These are phyloP conservation scores for Skeletonema tropicum DNA, from an alignment of 108 stramenopile species.

Conservation along the genomic window DNA sequence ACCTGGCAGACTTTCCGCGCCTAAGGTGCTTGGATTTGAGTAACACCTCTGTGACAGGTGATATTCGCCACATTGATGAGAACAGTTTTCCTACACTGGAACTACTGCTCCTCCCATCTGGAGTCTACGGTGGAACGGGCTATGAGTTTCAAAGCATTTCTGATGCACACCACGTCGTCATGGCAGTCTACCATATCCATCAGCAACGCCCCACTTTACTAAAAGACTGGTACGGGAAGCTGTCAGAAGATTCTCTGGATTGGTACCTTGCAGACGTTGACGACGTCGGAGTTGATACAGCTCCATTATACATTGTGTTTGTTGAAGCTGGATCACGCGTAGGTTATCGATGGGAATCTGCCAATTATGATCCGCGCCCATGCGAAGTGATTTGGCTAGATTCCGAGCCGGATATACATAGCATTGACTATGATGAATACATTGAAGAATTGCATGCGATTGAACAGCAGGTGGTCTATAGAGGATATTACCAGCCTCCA, in stretches of 20 bases:
- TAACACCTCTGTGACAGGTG: neutral
- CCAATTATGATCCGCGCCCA: neutral
- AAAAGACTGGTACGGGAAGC: neutral
- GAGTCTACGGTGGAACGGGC: neutral
- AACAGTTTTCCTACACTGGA: neutral
- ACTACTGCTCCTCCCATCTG: neutral
- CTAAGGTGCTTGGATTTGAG: neutral
- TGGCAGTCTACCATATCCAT: neutral
- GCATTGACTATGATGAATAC: neutral
- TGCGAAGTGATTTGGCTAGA: conserved; percentile 1
- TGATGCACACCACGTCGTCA: neutral
- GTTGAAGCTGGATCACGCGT: neutral
- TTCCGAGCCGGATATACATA: neutral
- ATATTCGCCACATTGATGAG: neutral
- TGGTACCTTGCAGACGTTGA: too few relatives aligned
- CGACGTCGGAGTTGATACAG: too few relatives aligned
- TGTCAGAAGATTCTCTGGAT: neutral
- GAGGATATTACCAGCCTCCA: neutral
- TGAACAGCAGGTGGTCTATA: neutral
- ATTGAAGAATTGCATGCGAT: neutral
- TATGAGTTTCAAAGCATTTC: neutral
- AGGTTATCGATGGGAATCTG: neutral
- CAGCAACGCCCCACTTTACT: neutral
- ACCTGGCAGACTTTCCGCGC: conserved; percentile 1
- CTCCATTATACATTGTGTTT: neutral